Conservation (phyloP, 192 early-diverging fungal species). For the Backusella psychrophila region DNA sequence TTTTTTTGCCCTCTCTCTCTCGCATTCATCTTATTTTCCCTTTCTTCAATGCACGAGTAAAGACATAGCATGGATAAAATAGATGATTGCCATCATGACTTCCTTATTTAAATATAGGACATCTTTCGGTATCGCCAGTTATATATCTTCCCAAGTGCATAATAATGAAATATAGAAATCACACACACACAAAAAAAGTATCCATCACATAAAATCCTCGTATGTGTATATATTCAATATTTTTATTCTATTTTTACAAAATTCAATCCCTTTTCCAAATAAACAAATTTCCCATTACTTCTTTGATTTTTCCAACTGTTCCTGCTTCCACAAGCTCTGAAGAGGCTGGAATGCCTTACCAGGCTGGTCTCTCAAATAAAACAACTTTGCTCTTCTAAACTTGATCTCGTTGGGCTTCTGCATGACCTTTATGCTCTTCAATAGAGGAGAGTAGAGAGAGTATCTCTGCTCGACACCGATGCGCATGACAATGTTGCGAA, state of each 20-base stretch:
- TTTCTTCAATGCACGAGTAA: too few relatives aligned
- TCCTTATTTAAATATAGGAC: too few relatives aligned
- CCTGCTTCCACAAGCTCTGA: conserved; percentile 35
- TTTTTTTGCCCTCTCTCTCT: too few relatives aligned
- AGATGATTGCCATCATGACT: too few relatives aligned
- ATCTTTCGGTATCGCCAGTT: too few relatives aligned
- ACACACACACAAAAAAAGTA: background rate
- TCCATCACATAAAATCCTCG: background rate
- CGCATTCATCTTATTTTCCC: too few relatives aligned
- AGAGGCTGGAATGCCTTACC: conserved; percentile 63
- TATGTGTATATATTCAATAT: background rate
- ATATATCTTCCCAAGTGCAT: too few relatives aligned
- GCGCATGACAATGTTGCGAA: conserved; percentile 75
- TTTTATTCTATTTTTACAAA: conserved; percentile 1
- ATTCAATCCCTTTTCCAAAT: background rate
- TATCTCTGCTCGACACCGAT: conserved; percentile 77
- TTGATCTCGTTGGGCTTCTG: conserved; percentile 44
- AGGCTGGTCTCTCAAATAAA: conserved; percentile 74
- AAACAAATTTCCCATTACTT: background rate
- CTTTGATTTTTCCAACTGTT: conserved; percentile 31
- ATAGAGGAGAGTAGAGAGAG: conserved; percentile 72
- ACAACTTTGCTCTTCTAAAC: conserved; percentile 72
- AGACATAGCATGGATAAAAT: too few relatives aligned
- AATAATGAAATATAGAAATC: too few relatives aligned
- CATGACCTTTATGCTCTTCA: conserved; percentile 70